Percentiles rank a stretch among this genome's conserved stretches.
phyloP scores from a whole-genome alignment of 2,329 filamentous ascomycete species.

The Colletotrichum coccodes region DNA sequence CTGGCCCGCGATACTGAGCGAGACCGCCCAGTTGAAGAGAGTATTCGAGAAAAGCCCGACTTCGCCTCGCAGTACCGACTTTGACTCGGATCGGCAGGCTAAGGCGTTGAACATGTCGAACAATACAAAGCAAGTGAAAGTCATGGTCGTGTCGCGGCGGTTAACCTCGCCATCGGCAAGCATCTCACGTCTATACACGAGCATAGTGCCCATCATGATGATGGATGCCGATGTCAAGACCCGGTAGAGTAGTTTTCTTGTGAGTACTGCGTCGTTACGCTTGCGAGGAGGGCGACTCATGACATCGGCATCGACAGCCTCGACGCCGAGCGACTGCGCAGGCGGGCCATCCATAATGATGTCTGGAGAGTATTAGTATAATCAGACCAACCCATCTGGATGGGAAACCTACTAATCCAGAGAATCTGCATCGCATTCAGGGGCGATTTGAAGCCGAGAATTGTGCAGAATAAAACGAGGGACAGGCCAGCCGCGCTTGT shows the following conservation, averaged over 20 bases:
- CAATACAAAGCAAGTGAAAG: constrained; percentile 97
- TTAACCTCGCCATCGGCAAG: constrained; percentile 82
- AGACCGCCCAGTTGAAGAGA: constrained; percentile 96
- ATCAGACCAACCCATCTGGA: not conserved
- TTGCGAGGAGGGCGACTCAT: constrained; percentile 90
- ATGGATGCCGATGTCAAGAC: constrained; percentile 88
- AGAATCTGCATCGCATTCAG: constrained; percentile 99
- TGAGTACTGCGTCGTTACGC: constrained; percentile 91
- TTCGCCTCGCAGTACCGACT: constrained; percentile 89
- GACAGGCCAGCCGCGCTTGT: constrained; percentile 94
- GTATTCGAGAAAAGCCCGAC: constrained; percentile 85
- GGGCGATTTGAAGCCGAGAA: constrained; percentile 92
- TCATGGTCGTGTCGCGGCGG: constrained; percentile 97
- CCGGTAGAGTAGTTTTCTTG: constrained; percentile 80
- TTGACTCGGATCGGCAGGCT: constrained; percentile 89
- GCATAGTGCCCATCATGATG: constrained; percentile 92
- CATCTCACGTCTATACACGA: constrained; percentile 94
- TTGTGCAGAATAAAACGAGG: constrained; percentile 91
- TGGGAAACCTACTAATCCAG: constrained; percentile 89
- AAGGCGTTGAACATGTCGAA: constrained; percentile 99
- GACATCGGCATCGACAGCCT: constrained; percentile 92
- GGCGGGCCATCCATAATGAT: constrained; percentile 99
- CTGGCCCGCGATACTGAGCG: constrained; percentile 86
- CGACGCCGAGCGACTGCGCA: constrained; percentile 95
- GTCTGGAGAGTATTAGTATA: constrained; percentile 64